Base-by-base conservation (phyloP, 2,329 filamentous ascomycete genomes). In the Phaeosphaeriaceae sp. region DNA sequence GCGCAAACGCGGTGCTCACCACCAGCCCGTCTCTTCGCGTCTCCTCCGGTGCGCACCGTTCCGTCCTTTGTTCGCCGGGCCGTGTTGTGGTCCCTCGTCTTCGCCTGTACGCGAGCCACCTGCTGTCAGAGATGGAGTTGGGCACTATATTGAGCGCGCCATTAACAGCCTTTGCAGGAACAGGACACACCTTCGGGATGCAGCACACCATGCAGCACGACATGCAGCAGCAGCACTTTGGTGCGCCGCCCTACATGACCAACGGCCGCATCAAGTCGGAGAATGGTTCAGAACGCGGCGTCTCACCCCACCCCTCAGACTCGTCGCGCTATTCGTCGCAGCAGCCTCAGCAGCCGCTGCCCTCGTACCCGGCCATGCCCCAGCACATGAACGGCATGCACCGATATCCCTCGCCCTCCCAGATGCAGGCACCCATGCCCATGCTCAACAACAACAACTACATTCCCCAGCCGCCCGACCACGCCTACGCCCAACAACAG, bases 261-360 rank as follows among this genome's bases (percentile, higher is more conserved):
- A 78, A 77, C 69, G 78, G 78, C 70, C 77, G 81, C 73, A 83
- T 84, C 78, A 84, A 84, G 65, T 86, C 84, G 53, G 85, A 86
- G 75, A 86, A 82, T 74, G 85, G 84, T 71, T 85, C 85, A 59
- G 86, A 88, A 67, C 85, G 85, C 61, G 84, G 83, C 65, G 80
- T 83, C 63, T 83, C 85, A 57, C 85, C 83, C 49, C 82, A 87
- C 68, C 77, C 81, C 26, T 85, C 83, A 56, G 84, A 86, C 63
- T 82, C 84, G 48, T 86, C 85, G 61, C 79, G 85, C 60, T 85
- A 85, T 66, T 87, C 86, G 52, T 85, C 85, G 61, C 83, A 85
- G 68, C 81, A 84, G 52, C 80, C 84, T n/a, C 83, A 83, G 56
- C 83, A 83, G 60, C 81, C 80, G 49, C 73, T 85, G 49, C 80